These are phyloP conservation scores for Metschnikowia proteae DNA, from an alignment of 805 yeast genomes.

Conservation along the genomic window DNA sequence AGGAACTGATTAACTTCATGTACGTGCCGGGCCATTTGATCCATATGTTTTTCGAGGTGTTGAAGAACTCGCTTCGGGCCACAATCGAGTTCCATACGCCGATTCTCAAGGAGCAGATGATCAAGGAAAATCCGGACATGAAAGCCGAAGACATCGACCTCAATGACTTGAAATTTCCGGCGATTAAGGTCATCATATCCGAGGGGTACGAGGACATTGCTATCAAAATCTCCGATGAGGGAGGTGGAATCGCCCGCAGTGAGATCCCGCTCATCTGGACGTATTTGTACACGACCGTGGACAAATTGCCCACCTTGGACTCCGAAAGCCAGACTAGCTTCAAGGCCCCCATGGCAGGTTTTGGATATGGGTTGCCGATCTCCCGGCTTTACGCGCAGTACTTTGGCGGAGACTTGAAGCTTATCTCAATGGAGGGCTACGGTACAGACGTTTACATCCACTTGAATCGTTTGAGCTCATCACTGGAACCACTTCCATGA, in stretches of 20 bases:
- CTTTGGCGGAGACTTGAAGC: slow-evolving; percentile 84
- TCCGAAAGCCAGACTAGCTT: slow-evolving; percentile 61
- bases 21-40: slow-evolving; percentile 91
- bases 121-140: slow-evolving; percentile 41
- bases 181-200: slow-evolving; percentile 80
- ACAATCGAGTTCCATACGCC: slow-evolving; percentile 78
- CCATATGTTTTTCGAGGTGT: slow-evolving; percentile 85
- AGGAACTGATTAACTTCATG: slow-evolving; percentile 71
- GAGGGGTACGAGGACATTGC: slow-evolving; percentile 90
- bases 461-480: slow-evolving; percentile 70
- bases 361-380: slow-evolving; percentile 87
- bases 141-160: slow-evolving; percentile 39
- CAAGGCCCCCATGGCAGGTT: slow-evolving; percentile 91
- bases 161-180: slow-evolving; percentile 71
- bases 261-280: slow-evolving; percentile 88
- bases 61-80: slow-evolving; percentile 83
- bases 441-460: slow-evolving; percentile 92
- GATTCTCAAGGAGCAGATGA: slow-evolving; percentile 36
- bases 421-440: slow-evolving; percentile 89
- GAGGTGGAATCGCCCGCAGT: slow-evolving; percentile 87
- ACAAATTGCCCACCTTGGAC: slow-evolving; percentile 62
- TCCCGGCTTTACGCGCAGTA: slow-evolving; percentile 83
- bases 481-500: slow-evolving; percentile 62
- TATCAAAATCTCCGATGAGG: slow-evolving; percentile 86
- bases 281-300: slow-evolving; percentile 84